These are phyloP conservation scores for Otatea glauca DNA, from an alignment of 176 grass and related monocot species.

Conservation along the genomic window DNA sequence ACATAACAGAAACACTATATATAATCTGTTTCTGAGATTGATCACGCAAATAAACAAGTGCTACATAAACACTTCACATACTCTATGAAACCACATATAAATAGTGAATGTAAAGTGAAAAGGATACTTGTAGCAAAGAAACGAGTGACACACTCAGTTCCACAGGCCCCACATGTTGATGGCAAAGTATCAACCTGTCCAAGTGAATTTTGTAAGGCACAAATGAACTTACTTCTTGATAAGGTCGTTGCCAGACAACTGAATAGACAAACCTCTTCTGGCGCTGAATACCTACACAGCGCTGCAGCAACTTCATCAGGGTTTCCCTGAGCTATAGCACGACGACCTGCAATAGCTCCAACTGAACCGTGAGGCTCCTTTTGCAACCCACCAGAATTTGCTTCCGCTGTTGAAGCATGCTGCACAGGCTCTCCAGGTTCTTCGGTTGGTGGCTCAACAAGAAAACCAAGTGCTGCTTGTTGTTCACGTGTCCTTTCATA, in stretches of 20 bases:
- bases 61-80: constrained; percentile 15
- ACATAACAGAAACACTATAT: not conserved
- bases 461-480: constrained; percentile 80
- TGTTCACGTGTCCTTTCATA: constrained; percentile 88
- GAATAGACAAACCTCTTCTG: constrained; percentile 73
- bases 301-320: constrained; percentile 81
- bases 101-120: constrained; percentile 21
- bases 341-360: constrained; percentile 83
- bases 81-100: not conserved
- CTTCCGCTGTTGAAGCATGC: constrained; percentile 44
- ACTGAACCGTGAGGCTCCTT: constrained; percentile 70
- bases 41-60: not conserved
- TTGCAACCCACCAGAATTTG: constrained; percentile 43
- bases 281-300: constrained; percentile 83
- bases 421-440: constrained; percentile 50
- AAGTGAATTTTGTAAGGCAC: constrained; percentile 40
- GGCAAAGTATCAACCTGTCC: constrained; percentile 89
- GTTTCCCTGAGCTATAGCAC: constrained; percentile 89
- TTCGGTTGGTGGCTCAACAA: constrained; percentile 66
- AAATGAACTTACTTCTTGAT: not conserved
- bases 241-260: not conserved
- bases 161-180: constrained; percentile 85
- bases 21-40: not conserved
- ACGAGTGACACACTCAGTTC: constrained; percentile 64
- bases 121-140: constrained; percentile 94